A percentile compares a stretch with the other conserved stretches of the same genome.
Evolutionary conservation across 148 eudicot genomes (phyloP).

Genomic region (Beta vulgaris): DNA sequence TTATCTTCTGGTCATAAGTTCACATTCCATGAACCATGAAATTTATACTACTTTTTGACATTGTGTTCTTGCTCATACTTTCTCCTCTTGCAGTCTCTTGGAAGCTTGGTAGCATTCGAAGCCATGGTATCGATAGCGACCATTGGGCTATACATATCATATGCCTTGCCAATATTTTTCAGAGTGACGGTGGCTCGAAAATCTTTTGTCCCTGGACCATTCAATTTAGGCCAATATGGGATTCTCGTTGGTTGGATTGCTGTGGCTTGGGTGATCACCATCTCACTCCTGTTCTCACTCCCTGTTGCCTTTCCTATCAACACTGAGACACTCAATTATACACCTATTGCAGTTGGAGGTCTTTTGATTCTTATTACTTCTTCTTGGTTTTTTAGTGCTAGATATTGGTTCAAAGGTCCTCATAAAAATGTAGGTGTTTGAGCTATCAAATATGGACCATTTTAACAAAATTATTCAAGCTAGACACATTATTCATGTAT

Average conservation of each 20-base stretch:
- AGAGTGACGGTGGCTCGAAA: conserved; percentile 86
- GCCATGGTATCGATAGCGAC: conserved; percentile 96
- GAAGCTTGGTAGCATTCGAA: conserved; percentile 90
- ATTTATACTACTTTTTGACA: too few species aligned
- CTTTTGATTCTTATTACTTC: conserved; percentile 49
- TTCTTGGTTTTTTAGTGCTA: conserved; percentile 68
- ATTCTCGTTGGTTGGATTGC: conserved; percentile 75
- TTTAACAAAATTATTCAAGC: too few species aligned
- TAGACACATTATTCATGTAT: too few species aligned
- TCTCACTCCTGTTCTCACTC: conserved; percentile 74
- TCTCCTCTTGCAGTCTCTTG: conserved; percentile 60
- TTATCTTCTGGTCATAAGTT: too few species aligned
- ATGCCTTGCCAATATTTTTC: conserved; percentile 84
- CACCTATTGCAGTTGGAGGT: conserved; percentile 94
- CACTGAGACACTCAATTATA: conserved; percentile 72
- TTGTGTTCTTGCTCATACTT: background rate
- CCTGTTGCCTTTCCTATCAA: conserved; percentile 83
- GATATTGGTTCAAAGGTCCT: conserved; percentile 93
- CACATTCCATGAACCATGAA: too few species aligned
- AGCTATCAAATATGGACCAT: conserved; percentile 7
- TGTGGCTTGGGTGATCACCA: conserved; percentile 77
- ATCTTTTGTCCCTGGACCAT: conserved; percentile 80
- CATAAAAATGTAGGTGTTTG: conserved; percentile 52
- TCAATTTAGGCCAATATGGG: conserved; percentile 75
- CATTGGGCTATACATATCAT: conserved; percentile 89